phyloP scores from a whole-genome alignment of 106 monocot species.

The Allium cepa region DNA sequence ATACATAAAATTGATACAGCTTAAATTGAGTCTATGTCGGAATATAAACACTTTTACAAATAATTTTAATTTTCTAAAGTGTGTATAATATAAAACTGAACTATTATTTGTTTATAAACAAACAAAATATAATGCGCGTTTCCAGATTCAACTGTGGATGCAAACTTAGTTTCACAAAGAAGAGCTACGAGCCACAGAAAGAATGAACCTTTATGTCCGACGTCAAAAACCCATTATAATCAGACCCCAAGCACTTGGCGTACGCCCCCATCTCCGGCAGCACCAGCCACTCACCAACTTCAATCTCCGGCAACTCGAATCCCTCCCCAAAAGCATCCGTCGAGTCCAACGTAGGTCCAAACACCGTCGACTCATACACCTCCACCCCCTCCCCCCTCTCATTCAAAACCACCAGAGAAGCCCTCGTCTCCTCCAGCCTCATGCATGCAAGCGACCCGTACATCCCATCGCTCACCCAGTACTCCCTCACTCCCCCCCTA shows the following conservation, averaged over 20 bases:
- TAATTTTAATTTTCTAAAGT: too few relatives aligned
- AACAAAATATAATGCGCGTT: too few relatives aligned
- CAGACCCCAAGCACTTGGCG: slow-evolving; percentile 1
- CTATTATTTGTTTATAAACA: too few relatives aligned
- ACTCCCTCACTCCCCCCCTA: slow-evolving; percentile 13
- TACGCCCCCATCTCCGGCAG: slow-evolving; percentile 24
- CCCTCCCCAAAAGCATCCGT: slow-evolving; percentile 6
- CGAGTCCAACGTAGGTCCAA: slow-evolving; percentile 20
- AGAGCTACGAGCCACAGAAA: background rate
- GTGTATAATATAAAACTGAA: too few relatives aligned
- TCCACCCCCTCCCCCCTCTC: background rate
- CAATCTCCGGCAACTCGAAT: slow-evolving; percentile 16
- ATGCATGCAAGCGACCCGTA: slow-evolving; percentile 15
- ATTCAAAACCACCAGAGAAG: background rate
- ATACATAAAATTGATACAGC: too few relatives aligned
- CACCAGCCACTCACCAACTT: slow-evolving; percentile 20
- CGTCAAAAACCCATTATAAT: slow-evolving; percentile 16
- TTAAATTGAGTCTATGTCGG: too few relatives aligned
- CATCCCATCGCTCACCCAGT: slow-evolving; percentile 22
- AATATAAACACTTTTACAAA: too few relatives aligned
- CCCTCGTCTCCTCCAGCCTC: background rate
- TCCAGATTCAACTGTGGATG: too few relatives aligned
- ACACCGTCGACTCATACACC: slow-evolving; percentile 15
- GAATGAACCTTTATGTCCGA: background rate
- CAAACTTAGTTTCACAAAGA: too few relatives aligned